phyloP scores from a whole-genome alignment of 2,329 filamentous ascomycete species.

The Penicillium palitans region DNA sequence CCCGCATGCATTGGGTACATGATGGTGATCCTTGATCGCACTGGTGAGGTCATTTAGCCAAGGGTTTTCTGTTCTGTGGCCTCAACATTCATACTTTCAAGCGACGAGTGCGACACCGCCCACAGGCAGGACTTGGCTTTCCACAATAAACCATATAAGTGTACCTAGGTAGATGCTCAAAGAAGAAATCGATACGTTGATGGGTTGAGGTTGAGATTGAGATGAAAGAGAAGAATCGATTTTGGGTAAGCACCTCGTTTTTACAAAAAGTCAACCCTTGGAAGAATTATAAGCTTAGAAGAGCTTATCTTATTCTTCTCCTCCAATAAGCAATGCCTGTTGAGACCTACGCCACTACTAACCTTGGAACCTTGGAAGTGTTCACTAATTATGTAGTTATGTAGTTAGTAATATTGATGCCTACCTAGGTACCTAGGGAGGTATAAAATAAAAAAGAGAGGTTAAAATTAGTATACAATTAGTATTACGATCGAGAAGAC shows the following conservation, averaged over 20 bases:
- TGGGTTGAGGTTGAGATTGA: not conserved
- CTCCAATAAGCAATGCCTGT: not conserved
- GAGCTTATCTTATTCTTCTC: not conserved
- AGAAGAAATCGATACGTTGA: not conserved
- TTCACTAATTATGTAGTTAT: too few relatives aligned
- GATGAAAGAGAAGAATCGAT: not conserved
- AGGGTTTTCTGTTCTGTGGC: not conserved
- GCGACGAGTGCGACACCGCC: conserved; percentile 14
- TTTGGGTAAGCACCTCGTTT: not conserved
- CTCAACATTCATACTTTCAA: conserved; percentile 10
- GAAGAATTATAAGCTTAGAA: too few relatives aligned
- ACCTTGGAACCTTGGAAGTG: too few relatives aligned
- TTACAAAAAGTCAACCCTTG: too few relatives aligned
- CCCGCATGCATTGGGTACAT: conserved; percentile 12
- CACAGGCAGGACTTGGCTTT: conserved; percentile 15
- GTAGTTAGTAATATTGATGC: too few relatives aligned
- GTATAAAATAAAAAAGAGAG: too few relatives aligned
- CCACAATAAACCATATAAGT: conserved; percentile 16
- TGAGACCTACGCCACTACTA: not conserved
- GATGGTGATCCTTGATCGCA: conserved; percentile 13
- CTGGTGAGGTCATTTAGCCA: conserved; percentile 7
- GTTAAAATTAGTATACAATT: too few relatives aligned
- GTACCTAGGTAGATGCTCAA: not conserved
- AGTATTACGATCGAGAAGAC: too few relatives aligned
- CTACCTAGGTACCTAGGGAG: too few relatives aligned